A percentile compares a stretch with the other conserved stretches of the same genome.
These are phyloP conservation scores for Zygotorulaspora florentina DNA, from an alignment of 805 yeast species.

Conservation along the genomic window DNA sequence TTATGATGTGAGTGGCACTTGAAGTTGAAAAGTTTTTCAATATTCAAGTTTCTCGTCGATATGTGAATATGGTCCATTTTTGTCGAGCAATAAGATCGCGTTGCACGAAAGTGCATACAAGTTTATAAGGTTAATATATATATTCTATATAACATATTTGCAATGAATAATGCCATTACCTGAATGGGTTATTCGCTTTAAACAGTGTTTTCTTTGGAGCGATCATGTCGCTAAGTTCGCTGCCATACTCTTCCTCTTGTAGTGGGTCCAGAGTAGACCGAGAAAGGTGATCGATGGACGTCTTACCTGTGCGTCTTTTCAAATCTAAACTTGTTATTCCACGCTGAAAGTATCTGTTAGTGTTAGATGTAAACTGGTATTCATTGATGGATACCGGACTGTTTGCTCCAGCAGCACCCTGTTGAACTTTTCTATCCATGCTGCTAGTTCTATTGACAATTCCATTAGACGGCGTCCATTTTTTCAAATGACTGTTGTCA, in stretches of 20 bases:
- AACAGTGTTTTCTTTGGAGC: slow-evolving; percentile 1
- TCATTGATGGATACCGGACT: slow-evolving; percentile 5
- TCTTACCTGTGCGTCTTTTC: slow-evolving; percentile 4
- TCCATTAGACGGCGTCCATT: slow-evolving; percentile 6
- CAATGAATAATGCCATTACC: background rate
- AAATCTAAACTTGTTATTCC: slow-evolving; percentile 19
- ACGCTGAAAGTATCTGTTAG: slow-evolving; percentile 6
- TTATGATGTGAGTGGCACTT: no score
- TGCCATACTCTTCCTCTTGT: slow-evolving; percentile 25
- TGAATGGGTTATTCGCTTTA: slow-evolving; percentile 8
- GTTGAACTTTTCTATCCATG: background rate
- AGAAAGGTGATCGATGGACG: slow-evolving; percentile 1
- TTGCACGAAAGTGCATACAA: no score
- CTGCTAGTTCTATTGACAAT: background rate
- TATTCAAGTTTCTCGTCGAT: no score
- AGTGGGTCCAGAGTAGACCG: slow-evolving; percentile 22
- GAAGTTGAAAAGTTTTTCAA: no score
- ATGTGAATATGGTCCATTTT: no score
- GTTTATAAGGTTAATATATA: no score
- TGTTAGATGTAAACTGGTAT: slow-evolving; percentile 9
- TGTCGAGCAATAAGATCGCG: no score
- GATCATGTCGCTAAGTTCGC: slow-evolving; percentile 3
- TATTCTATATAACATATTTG: no score
- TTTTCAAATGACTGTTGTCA: slow-evolving; percentile 31
- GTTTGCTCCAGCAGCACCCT: background rate